phyloP scores from a whole-genome alignment of 768 basidiomycete species.

The Antrodiella citrinella region DNA sequence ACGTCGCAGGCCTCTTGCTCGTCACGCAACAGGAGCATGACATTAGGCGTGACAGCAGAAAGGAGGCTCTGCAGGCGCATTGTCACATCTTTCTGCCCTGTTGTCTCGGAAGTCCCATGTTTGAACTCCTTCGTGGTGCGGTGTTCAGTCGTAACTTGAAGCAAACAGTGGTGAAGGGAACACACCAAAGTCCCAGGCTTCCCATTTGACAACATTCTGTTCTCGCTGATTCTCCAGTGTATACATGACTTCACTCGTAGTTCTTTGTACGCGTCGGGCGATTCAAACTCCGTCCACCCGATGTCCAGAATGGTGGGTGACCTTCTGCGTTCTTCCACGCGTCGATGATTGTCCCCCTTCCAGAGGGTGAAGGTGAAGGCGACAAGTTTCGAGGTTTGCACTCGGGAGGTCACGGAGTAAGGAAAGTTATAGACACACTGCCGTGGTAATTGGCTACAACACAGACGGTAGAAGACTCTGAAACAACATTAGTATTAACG shows the following conservation, averaged over 20 bases:
- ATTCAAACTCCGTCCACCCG: conserved; percentile 33
- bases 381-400: conserved; percentile 22
- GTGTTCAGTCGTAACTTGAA: too few species aligned
- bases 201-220: conserved; percentile 11
- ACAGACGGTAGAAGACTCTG: conserved; percentile 14
- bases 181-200: too few species aligned
- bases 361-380: conserved; percentile 32
- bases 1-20: conserved; percentile 30
- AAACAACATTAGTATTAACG: background rate
- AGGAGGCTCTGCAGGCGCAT: conserved; percentile 16
- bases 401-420: conserved; percentile 19
- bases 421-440: background rate
- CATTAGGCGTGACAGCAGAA: conserved; percentile 16
- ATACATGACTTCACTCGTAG: conserved; percentile 6
- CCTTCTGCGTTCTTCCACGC: conserved; percentile 19
- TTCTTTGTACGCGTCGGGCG: conserved; percentile 13
- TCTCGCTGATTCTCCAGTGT: conserved; percentile 12
- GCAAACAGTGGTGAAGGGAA: too few species aligned
- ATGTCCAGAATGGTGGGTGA: conserved; percentile 29
- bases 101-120: conserved; percentile 4
- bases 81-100: background rate
- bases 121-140: conserved; percentile 2
- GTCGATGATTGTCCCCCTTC: conserved; percentile 24
- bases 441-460: conserved; percentile 2
- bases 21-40: conserved; percentile 41